Conservation (phyloP, 2,329 filamentous ascomycete species). For the Paecilomyces dactylethromorphus region DNA sequence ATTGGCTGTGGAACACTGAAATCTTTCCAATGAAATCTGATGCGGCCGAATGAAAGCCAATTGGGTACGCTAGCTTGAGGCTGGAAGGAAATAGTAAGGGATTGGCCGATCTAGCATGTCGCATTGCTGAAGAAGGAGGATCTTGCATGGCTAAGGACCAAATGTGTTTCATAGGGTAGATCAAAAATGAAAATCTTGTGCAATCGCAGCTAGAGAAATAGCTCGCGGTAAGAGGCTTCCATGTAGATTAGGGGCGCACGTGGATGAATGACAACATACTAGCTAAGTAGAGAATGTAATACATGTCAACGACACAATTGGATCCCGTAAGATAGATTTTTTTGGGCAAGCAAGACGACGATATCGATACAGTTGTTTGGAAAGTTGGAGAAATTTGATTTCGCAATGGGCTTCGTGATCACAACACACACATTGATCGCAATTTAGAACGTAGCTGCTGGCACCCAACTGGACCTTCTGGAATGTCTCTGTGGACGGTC, state of each 20-base stretch:
- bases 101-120: background rate
- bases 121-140: background rate
- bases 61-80: background rate
- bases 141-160: background rate
- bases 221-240: background rate
- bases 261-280: conserved; percentile 52
- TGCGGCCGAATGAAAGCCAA: background rate
- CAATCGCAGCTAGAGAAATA: background rate
- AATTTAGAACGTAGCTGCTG: background rate
- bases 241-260: background rate
- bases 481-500: background rate
- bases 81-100: background rate
- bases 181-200: background rate
- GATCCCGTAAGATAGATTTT: background rate
- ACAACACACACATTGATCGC: conserved; percentile 1
- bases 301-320: conserved; percentile 25
- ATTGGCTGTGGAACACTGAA: conserved; percentile 25
- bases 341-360: background rate
- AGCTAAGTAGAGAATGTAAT: conserved; percentile 60
- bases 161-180: background rate
- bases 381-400: background rate
- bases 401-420: background rate
- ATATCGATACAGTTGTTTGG: background rate
- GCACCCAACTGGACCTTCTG: conserved; percentile 3
- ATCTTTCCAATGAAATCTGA: background rate